phyloP scores from a whole-genome alignment of 176 grass and related monocot species.

The Hsuehochloa calcarea region DNA sequence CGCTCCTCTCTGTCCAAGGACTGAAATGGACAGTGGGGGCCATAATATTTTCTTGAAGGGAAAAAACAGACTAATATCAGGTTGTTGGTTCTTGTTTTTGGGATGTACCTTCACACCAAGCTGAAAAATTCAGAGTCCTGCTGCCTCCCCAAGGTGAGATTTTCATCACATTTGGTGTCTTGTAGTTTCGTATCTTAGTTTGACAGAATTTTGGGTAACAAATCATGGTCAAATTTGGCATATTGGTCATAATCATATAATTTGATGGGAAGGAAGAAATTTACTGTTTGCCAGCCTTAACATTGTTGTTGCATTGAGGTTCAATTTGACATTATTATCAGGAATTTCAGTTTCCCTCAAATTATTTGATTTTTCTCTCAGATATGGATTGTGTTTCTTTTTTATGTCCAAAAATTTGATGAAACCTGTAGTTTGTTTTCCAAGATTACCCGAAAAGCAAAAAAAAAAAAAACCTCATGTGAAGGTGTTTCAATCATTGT shows the following conservation, averaged over 20 bases:
- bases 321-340: neutral
- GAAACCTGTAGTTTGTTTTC: conserved; percentile 21
- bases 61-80: conserved; percentile 25
- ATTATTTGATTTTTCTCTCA: neutral
- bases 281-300: neutral
- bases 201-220: conserved; percentile 5
- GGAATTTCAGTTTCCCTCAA: neutral
- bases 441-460: conserved; percentile 9
- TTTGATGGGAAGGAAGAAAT: neutral
- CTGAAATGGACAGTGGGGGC: conserved; percentile 28
- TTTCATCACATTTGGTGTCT: neutral
- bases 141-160: conserved; percentile 16
- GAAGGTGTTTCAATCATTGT: neutral
- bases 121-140: neutral
- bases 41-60: conserved; percentile 35
- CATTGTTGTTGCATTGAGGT: neutral
- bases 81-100: conserved; percentile 33
- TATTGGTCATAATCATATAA: conserved; percentile 1
- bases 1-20: conserved; percentile 5
- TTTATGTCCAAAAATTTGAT: neutral
- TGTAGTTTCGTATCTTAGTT: neutral
- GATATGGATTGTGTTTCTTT: neutral
- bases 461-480: conserved; percentile 5
- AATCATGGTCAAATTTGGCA: neutral
- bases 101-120: conserved; percentile 34